Conservation (phyloP, 495 filamentous ascomycete genomes). For the Penicillium bialowiezense region DNA sequence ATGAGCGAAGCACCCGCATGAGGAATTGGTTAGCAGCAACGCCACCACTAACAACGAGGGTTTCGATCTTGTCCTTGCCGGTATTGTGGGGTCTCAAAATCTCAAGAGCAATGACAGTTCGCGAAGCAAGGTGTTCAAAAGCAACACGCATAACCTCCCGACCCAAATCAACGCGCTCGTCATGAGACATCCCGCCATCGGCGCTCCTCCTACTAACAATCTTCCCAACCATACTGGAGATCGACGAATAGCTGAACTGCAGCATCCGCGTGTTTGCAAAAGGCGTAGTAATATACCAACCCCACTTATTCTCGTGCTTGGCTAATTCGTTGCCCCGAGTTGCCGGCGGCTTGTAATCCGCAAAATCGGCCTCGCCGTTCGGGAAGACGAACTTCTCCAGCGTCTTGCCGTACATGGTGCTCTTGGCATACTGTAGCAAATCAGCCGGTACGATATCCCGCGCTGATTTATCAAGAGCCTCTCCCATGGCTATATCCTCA, state of each 20-base stretch:
- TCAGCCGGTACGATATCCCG: slow-evolving; percentile 63
- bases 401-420: slow-evolving; percentile 71
- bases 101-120: slow-evolving; percentile 66
- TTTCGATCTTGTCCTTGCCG: slow-evolving; percentile 40
- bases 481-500: slow-evolving; percentile 75
- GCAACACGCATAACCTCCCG: slow-evolving; percentile 68
- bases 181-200: slow-evolving; percentile 14
- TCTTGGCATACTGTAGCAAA: slow-evolving; percentile 40
- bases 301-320: slow-evolving; percentile 41
- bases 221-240: slow-evolving; percentile 52
- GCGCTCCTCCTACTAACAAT: slow-evolving; percentile 36
- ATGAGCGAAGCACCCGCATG: slow-evolving; percentile 58
- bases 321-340: slow-evolving; percentile 52
- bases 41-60: slow-evolving; percentile 81
- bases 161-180: slow-evolving; percentile 63
- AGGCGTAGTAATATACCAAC: slow-evolving; percentile 58
- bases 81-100: slow-evolving; percentile 23
- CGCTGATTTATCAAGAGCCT: slow-evolving; percentile 80
- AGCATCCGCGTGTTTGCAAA: slow-evolving; percentile 49
- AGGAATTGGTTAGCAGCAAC: slow-evolving; percentile 84
- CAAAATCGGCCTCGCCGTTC: slow-evolving; percentile 40
- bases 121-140: slow-evolving; percentile 84
- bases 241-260: slow-evolving; percentile 64
- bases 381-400: slow-evolving; percentile 75
- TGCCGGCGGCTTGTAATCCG: slow-evolving; percentile 54